Percentiles rank a stretch among this genome's conserved stretches.
These are phyloP conservation scores for Alternaria longipes DNA, from an alignment of 2,329 filamentous ascomycete genomes.

Conservation along the genomic window DNA sequence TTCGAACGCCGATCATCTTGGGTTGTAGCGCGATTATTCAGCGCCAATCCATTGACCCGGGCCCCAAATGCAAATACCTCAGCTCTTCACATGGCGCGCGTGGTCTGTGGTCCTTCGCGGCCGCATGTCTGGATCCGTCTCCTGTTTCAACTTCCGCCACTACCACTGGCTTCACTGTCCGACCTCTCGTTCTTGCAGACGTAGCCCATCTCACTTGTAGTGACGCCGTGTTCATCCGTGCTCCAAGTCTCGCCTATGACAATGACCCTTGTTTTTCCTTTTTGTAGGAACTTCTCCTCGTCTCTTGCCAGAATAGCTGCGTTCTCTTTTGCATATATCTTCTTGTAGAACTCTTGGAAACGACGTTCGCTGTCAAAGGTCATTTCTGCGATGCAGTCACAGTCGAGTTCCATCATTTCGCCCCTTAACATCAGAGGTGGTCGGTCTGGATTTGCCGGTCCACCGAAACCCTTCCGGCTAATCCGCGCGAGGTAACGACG, in stretches of 20 bases:
- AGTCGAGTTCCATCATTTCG: slow-evolving; percentile 34
- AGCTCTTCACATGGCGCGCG: neutral
- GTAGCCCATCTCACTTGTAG: slow-evolving; percentile 15
- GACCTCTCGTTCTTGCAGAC: slow-evolving; percentile 14
- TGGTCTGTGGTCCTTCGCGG: neutral
- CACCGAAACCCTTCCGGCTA: slow-evolving; percentile 37
- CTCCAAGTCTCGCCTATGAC: slow-evolving; percentile 40
- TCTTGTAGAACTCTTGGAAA: slow-evolving; percentile 39
- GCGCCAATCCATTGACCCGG: neutral
- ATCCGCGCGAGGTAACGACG: slow-evolving; percentile 41
- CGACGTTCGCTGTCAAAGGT: slow-evolving; percentile 33
- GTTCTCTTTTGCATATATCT: slow-evolving; percentile 33
- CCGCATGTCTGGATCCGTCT: neutral
- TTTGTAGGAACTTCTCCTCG: slow-evolving; percentile 37
- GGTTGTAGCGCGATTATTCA: neutral
- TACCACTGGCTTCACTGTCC: slow-evolving; percentile 27
- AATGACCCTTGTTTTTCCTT: slow-evolving; percentile 30
- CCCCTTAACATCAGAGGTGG: slow-evolving; percentile 36
- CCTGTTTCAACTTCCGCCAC: slow-evolving; percentile 21
- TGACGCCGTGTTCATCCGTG: slow-evolving; percentile 24
- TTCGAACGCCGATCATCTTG: slow-evolving; percentile 1
- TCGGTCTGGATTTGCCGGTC: slow-evolving; percentile 33
- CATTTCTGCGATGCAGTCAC: slow-evolving; percentile 39
- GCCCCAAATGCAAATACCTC: neutral
- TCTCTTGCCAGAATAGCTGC: slow-evolving; percentile 33